Conservation (phyloP, 257 asterid species). For the Solanum paucissectum region DNA sequence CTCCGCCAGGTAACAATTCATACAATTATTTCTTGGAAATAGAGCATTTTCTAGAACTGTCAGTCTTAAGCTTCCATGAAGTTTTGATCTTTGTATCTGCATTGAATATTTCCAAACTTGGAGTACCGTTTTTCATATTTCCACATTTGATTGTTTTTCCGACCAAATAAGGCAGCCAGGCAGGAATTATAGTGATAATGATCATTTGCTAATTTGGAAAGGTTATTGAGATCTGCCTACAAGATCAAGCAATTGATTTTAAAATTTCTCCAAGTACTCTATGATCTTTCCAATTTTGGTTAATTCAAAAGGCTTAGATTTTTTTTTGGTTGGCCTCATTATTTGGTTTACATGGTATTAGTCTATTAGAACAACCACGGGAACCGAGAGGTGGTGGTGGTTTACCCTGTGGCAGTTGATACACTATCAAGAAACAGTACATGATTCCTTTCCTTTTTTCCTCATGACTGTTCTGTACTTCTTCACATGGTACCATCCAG, state of each 20-base stretch:
- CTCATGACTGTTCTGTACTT: not conserved
- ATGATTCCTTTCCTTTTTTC: not conserved
- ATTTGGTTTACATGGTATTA: not conserved
- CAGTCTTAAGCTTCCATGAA: not conserved
- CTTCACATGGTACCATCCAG: not conserved
- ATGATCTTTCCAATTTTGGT: not conserved
- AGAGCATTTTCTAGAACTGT: not conserved
- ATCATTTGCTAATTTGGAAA: not conserved
- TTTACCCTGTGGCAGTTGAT: not conserved
- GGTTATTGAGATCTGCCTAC: not conserved
- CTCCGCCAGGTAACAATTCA: conserved; percentile 70
- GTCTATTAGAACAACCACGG: not conserved
- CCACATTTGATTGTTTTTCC: not conserved
- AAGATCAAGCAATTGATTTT: not conserved
- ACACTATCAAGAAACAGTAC: not conserved
- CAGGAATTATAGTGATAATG: not conserved
- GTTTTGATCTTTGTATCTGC: not conserved
- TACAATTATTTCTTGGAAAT: not conserved
- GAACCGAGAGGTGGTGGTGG: not conserved
- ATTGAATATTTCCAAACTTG: not conserved
- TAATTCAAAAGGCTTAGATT: not conserved
- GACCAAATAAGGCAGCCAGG: not conserved
- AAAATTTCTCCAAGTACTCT: not conserved
- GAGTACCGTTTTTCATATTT: not conserved
- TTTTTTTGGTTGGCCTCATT: not conserved